Percentiles rank a stretch among this genome's conserved stretches.
Conservation (phyloP, 108 stramenopile genomes). For the Mayamaea pseudoterrestris region DNA sequence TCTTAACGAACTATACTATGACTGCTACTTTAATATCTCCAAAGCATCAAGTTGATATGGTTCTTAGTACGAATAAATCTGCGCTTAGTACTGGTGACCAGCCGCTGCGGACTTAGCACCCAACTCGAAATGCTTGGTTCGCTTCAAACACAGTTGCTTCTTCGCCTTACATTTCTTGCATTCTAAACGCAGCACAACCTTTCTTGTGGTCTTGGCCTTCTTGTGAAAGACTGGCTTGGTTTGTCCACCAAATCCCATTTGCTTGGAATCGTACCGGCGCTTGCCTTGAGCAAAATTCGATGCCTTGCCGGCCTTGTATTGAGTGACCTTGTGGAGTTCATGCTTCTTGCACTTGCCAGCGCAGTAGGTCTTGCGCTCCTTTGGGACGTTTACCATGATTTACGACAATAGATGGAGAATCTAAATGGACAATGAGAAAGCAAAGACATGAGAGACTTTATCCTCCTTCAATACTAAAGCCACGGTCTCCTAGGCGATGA, state of each 20-base stretch:
- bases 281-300: slow-evolving; percentile 99
- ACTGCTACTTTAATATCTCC: background rate
- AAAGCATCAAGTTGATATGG: background rate
- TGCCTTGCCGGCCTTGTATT: slow-evolving; percentile 99
- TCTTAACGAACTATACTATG: background rate
- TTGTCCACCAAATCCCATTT: slow-evolving; percentile 99
- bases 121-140: slow-evolving; percentile 99
- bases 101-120: slow-evolving; percentile 96
- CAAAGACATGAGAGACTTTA: too few species aligned
- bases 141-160: slow-evolving; percentile 96
- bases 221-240: slow-evolving; percentile 99
- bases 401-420: background rate
- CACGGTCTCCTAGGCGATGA: too few species aligned
- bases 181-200: slow-evolving; percentile 96
- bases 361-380: slow-evolving; percentile 98
- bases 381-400: slow-evolving; percentile 97
- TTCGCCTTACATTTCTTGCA: slow-evolving; percentile 99
- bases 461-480: too few species aligned
- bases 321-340: slow-evolving; percentile 97
- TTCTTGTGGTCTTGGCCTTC: slow-evolving; percentile 99
- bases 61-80: background rate
- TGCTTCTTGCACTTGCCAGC: slow-evolving; percentile 98
- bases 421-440: background rate
- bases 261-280: slow-evolving; percentile 99
- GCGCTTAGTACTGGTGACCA: slow-evolving; percentile 91